Conservation (phyloP, 257 asterid genomes). For the Rubia yunnanensis region DNA sequence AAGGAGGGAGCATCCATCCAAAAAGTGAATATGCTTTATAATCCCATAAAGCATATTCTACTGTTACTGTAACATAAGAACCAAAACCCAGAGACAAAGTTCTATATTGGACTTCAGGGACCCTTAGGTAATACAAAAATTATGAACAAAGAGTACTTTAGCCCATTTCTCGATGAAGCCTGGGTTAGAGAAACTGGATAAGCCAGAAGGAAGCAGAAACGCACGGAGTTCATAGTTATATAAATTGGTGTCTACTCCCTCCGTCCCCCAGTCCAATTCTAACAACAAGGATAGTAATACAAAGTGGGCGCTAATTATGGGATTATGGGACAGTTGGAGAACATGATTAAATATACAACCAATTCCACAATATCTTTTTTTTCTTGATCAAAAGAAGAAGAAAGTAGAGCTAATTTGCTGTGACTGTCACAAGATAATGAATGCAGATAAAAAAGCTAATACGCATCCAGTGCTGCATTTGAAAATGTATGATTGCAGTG, state of each 20-base stretch:
- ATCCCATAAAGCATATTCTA: not conserved
- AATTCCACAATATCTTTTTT: not conserved
- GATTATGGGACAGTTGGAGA: not conserved
- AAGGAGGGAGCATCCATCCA: not conserved
- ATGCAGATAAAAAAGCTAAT: not conserved
- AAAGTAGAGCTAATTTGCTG: too few species aligned
- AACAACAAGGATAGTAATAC: not conserved
- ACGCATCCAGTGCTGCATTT: not conserved
- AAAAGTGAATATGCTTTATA: too few species aligned
- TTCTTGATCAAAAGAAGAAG: not conserved
- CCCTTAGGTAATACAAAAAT: not conserved
- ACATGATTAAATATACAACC: not conserved
- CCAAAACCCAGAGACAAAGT: not conserved
- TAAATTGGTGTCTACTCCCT: not conserved
- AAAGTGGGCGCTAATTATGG: not conserved
- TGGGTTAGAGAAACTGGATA: not conserved
- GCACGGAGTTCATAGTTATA: not conserved
- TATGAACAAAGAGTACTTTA: not conserved
- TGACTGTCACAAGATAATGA: not conserved
- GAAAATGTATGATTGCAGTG: not conserved
- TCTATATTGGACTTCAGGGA: not conserved
- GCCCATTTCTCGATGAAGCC: not conserved
- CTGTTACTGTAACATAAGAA: not conserved
- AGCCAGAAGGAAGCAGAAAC: not conserved
- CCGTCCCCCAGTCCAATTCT: not conserved